phyloP scores from a whole-genome alignment of 495 filamentous ascomycete species.

The Penicillium diatomitis region DNA sequence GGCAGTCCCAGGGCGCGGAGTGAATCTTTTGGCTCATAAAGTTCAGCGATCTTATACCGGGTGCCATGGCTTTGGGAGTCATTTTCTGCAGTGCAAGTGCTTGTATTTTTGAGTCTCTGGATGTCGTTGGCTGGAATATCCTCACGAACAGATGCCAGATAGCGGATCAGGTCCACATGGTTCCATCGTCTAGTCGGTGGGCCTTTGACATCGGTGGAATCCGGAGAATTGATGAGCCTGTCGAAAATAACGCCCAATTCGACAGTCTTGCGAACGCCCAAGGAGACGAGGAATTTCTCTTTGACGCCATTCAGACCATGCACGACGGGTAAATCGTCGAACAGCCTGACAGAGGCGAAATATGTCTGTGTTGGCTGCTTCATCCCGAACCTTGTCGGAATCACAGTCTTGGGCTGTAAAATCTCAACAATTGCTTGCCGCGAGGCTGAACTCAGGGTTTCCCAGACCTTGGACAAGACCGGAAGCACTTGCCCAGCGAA shows the following conservation, averaged over 20 bases:
- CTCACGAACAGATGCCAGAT: conserved; percentile 77
- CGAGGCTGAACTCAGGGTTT: conserved; percentile 52
- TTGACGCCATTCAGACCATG: conserved; percentile 67
- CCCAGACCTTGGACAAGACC: conserved; percentile 83
- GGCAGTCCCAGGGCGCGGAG: conserved; percentile 62
- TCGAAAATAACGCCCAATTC: conserved; percentile 91
- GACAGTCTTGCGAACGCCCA: conserved; percentile 77
- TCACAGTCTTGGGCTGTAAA: conserved; percentile 59
- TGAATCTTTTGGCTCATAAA: conserved; percentile 72
- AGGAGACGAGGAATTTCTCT: conserved; percentile 72
- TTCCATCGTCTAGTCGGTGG: conserved; percentile 57
- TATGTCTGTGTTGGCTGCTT: conserved; percentile 78
- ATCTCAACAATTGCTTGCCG: conserved; percentile 55
- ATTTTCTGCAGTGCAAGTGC: conserved; percentile 70
- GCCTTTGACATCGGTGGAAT: conserved; percentile 32
- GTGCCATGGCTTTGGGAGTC: conserved; percentile 21
- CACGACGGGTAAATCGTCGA: conserved; percentile 83
- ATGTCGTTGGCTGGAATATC: conserved; percentile 86
- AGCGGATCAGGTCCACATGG: conserved; percentile 89
- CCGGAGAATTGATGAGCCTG: conserved; percentile 54
- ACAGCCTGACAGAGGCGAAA: conserved; percentile 85
- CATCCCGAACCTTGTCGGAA: conserved; percentile 91
- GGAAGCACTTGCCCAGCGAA: conserved; percentile 74
- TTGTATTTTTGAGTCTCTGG: conserved; percentile 61
- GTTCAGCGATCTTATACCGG: conserved; percentile 70